Base-by-base conservation (phyloP, 345 rosid species). In the Brassica cretica region DNA sequence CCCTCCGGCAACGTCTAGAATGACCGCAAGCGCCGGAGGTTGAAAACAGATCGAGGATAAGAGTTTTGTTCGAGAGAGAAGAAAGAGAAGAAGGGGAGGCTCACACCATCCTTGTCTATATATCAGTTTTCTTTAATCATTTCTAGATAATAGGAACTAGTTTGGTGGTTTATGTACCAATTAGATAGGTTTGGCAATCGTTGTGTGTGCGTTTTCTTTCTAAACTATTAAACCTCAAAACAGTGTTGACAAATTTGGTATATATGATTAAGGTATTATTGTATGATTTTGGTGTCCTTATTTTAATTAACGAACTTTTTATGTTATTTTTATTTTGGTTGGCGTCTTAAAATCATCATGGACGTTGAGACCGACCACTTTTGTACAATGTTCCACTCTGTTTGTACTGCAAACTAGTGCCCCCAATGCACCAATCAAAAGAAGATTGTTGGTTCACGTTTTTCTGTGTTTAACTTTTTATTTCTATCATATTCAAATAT, bases 361-460 rank as follows among this genome's bases (percentile, higher is more conserved):
- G 56, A 65, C 15, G 55, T 37, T 21, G 65, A 66, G 59, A 75
- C 78, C 78, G 78, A 75, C 78, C 59, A 75, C 37, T 66, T 66
- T 55, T 56, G 78, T 56, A 37, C 32, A 66, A 66, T 75, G 78
- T 75, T 72, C 72, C 78, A 56, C 44, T 74, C 78, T 66, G 37
- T 14, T 33, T 64, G 65, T 65, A 55, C 56, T 74, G 32, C 35
- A 65, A 66, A 8, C 37, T 27, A 39, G 78, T 53, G 3, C 8
- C 64, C 64, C 41, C 1, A 75, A 75, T 75, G 78, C 59, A 66
- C 78, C 72, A 66, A 66, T 75, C 72, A 66, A n/a, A 65, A 64
- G 8, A 53, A 51, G 33, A 21, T 32, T 24, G 11, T 15, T 61
- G 11, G 30, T 25, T 24, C 72, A 55, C 0, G 72, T 5, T 75